A percentile compares a stretch with the other conserved stretches of the same genome.
phyloP scores from a whole-genome alignment of 768 basidiomycete genomes.

The Arthromyces matolae region DNA sequence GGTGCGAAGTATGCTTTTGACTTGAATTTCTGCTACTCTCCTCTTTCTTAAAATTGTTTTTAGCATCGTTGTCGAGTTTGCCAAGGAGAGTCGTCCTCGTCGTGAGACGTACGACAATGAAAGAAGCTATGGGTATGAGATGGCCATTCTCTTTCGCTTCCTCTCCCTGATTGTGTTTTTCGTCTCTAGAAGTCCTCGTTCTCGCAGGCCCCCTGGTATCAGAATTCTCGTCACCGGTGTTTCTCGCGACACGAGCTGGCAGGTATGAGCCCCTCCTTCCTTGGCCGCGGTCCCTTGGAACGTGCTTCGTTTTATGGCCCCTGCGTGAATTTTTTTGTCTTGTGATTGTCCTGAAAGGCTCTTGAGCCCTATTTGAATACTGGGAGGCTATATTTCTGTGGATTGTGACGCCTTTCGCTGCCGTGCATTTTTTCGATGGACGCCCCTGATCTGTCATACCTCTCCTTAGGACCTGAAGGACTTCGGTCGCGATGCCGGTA shows the following conservation, averaged over 20 bases:
- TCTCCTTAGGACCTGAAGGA: constrained; percentile 90
- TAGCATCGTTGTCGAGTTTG: constrained; percentile 95
- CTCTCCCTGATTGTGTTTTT: constrained; percentile 14
- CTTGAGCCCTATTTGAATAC: too few species aligned
- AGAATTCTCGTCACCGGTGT: constrained; percentile 86
- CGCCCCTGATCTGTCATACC: constrained; percentile 42
- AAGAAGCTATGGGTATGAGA: constrained; percentile 52
- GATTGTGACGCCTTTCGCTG: constrained; percentile 19
- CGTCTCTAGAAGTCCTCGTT: constrained; percentile 47
- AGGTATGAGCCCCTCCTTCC: constrained; percentile 65
- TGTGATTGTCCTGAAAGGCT: constrained; percentile 13
- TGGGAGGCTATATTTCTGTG: constrained; percentile 13
- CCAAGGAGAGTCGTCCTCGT: constrained; percentile 87
- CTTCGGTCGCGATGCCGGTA: constrained; percentile 91
- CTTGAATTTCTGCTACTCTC: not conserved
- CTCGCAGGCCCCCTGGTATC: constrained; percentile 75
- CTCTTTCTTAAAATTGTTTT: not conserved
- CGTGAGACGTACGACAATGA: constrained; percentile 72
- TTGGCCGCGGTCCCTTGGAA: constrained; percentile 17
- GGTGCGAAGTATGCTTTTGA: constrained; percentile 72
- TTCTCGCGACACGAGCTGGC: constrained; percentile 96
- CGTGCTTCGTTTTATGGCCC: constrained; percentile 19
- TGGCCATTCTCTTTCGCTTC: not conserved
- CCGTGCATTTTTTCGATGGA: constrained; percentile 29
- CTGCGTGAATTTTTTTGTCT: constrained; percentile 17